A percentile compares a stretch with the other conserved stretches of the same genome.
Conservation (phyloP, 139 green algal genomes). For the Asterochloris sp. region DNA sequence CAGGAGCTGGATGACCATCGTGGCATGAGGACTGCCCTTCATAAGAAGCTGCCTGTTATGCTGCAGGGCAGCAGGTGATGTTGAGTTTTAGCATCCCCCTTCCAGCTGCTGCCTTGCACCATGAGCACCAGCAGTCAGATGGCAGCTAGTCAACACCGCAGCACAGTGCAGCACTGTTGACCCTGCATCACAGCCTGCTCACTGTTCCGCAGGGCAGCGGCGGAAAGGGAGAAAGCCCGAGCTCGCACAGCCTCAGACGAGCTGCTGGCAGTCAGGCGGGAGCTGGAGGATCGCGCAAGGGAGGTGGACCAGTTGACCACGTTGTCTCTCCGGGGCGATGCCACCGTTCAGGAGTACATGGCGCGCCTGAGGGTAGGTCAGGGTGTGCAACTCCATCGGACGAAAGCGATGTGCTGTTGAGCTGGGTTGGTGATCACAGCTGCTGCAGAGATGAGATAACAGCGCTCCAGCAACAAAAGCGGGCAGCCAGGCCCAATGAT, state of each 20-base stretch:
- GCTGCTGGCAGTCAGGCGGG: neutral
- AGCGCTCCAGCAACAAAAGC: no score
- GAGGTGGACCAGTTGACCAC: conserved; percentile 63
- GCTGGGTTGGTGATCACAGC: neutral
- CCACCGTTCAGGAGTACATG: conserved; percentile 72
- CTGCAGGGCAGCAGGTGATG: no score
- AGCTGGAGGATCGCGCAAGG: conserved; percentile 6
- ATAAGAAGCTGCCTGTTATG: no score
- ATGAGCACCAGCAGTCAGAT: no score
- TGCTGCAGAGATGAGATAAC: no score
- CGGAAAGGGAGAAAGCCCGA: conserved; percentile 20
- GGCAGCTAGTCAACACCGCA: no score
- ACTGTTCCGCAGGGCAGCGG: neutral
- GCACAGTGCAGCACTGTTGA: no score
- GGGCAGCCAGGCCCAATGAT: no score
- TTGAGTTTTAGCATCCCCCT: no score
- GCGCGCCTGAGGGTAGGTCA: conserved; percentile 39
- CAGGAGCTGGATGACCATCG: no score
- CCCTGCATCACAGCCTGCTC: neutral
- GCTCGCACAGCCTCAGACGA: neutral
- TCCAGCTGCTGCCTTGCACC: no score
- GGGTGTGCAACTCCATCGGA: neutral
- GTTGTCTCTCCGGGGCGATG: conserved; percentile 55
- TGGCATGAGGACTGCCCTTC: no score
- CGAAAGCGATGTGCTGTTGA: neutral